Evolutionary conservation across 139 green algal genomes (phyloP), one percentile per base, ranked within the genome.

Genomic region (Coelastrella sp.): DNA sequence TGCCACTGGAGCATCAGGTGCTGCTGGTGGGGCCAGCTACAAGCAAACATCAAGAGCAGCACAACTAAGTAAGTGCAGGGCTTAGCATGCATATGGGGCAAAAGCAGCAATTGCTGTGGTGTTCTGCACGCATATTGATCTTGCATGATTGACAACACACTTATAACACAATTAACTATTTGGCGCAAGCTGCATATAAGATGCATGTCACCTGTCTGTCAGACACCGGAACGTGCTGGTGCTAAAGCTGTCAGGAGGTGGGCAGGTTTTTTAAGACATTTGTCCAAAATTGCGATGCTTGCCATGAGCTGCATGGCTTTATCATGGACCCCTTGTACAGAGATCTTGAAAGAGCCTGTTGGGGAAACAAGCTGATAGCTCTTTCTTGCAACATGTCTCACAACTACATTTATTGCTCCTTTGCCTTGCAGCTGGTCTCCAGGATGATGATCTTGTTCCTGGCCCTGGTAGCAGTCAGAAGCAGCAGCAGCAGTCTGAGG

Each of bases 1-100:
- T 83, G 94, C 94, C 5, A 95, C 94, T 5, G 94, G 94, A 5
- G 93, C 93, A 53, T 89, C 84, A 38, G 89, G 89, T 5, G 78
- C 86, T 37, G 87, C 76, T 38, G 80, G 80, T 7, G 80, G 80
- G 15, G 80, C 82, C 32, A 66, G 37, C 53, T 82, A 82, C 35
- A 82, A 82, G 53, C 75, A 82, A 35, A 82, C 75, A 30, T 82
- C 75, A 27, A 50, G n/a, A 4, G 53, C 53, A 51, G 53, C 75
- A 35, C 75, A 82, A 45, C 75, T 82, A 23, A 63, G 75, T 82
- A 35, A 82, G 75, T 82, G 13, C 27, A 64, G n/a, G n/a, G n/a
- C 17, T 6, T 9, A 11, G 19, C 11, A 40, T 38, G 15, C 57
- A 40, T 5, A 4, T 79, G 4, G 38, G n/a, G 57, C 57, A 11